These are phyloP conservation scores for Allium sativum DNA, from an alignment of 106 monocot species.

Conservation along the genomic window DNA sequence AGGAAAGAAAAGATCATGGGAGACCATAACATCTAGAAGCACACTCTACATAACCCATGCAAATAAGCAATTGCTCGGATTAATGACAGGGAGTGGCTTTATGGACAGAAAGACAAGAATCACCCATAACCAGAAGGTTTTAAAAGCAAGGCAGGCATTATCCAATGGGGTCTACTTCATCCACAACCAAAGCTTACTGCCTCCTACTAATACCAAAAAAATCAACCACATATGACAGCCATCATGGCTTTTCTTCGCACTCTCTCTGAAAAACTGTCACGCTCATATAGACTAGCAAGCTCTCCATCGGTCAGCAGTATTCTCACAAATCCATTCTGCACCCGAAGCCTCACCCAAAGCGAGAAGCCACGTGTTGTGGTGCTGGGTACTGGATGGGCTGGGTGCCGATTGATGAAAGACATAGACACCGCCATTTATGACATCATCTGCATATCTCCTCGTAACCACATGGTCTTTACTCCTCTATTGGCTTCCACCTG, in stretches of 20 bases:
- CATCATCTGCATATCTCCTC: conserved; percentile 87
- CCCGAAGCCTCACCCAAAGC: conserved; percentile 10
- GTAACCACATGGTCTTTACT: conserved; percentile 99
- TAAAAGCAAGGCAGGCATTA: no score
- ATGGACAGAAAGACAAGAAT: no score
- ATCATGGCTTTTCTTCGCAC: conserved; percentile 2
- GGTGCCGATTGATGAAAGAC: conserved; percentile 79
- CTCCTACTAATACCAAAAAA: no score
- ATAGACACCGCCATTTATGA: conserved; percentile 77
- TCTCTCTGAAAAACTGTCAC: conserved; percentile 1
- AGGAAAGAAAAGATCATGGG: no score
- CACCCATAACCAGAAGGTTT: no score
- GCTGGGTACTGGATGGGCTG: conserved; percentile 91
- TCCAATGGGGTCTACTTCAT: no score
- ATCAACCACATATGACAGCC: no score
- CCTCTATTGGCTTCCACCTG: conserved; percentile 95
- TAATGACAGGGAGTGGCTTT: no score
- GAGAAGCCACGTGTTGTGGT: conserved; percentile 79
- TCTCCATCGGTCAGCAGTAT: neutral
- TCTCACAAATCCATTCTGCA: conserved; percentile 21
- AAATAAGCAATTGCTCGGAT: no score
- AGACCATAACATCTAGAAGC: no score
- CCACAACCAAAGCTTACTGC: no score
- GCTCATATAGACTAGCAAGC: neutral
- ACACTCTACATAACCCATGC: no score